A percentile compares a stretch with the other conserved stretches of the same genome.
These are phyloP conservation scores for Exophiala sp. DNA, from an alignment of 2,329 filamentous ascomycete species.

Conservation along the genomic window DNA sequence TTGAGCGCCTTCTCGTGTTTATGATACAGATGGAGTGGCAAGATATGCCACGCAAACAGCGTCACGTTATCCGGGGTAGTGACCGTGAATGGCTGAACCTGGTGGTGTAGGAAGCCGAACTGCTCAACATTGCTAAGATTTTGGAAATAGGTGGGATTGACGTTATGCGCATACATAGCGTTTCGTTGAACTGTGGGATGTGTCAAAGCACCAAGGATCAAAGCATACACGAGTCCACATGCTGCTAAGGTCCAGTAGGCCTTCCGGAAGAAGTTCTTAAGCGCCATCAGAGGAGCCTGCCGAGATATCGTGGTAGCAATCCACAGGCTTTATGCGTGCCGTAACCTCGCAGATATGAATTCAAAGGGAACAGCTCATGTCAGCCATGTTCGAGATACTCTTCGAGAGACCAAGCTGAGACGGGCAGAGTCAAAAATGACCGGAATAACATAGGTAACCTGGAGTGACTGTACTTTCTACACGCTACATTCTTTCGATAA, in stretches of 20 bases:
- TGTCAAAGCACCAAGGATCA: constrained; percentile 60
- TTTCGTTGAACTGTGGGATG: constrained; percentile 73
- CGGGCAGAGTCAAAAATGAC: too few relatives aligned
- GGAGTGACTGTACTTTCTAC: too few relatives aligned
- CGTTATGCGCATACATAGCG: constrained; percentile 73
- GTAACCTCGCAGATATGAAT: not conserved
- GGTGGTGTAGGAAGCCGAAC: constrained; percentile 37
- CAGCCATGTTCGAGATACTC: too few relatives aligned
- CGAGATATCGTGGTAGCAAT: not conserved
- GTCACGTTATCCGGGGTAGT: constrained; percentile 67
- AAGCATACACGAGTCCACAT: constrained; percentile 59
- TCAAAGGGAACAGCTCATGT: too few relatives aligned
- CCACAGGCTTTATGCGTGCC: not conserved
- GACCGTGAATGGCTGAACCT: constrained; percentile 80
- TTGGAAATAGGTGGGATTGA: constrained; percentile 66
- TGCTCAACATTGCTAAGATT: constrained; percentile 41
- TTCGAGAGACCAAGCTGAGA: too few relatives aligned
- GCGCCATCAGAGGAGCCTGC: constrained; percentile 6
- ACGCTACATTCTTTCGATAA: not conserved
- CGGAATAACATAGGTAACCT: too few relatives aligned
- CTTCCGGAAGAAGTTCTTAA: constrained; percentile 38
- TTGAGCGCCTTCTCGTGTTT: constrained; percentile 58
- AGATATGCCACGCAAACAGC: constrained; percentile 84
- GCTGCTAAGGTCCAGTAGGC: constrained; percentile 54
- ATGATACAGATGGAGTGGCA: constrained; percentile 71